Evolutionary conservation across 176 grass and related monocot species (phyloP), one percentile per base, ranked within the genome.

Genomic region (Eragrostis curvula): DNA sequence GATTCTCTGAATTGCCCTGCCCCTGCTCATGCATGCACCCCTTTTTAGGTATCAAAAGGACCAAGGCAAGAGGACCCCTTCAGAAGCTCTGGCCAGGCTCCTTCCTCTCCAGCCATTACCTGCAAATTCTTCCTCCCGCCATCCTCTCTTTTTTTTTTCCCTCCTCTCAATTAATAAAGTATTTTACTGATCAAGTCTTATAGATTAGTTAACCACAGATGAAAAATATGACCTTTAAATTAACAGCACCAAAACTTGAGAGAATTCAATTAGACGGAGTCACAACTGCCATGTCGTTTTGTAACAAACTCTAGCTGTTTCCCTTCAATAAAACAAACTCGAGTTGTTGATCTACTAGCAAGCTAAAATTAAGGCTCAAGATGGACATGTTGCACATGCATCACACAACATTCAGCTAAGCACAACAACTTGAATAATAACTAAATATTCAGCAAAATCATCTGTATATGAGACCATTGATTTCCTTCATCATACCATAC

Each of bases 11-110:
- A 87, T 73, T 72, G 73, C 24, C 12, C 29, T 60, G 71, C 27
- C n/a, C 45, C 43, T 49, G 76, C 48, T 72, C 63, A 85, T 78
- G 66, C 58, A 78, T 71, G 78, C 78, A 77, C 15, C 73, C 58
- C 66, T 60, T 89, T 89, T 68, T 82, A 86, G 73, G 83, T 41
- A 81, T 40, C 36, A 71, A 85, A 73, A 81, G 66, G 42, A 89
- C 72, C 71, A 66, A 44, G 47, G 72, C 66, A 89, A 77, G 78
- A 77, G 58, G 83, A 60, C 73, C 66, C 73, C 66, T 77, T 71
- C 81, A 72, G 71, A 89, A 85, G 71, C 56, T 65, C 70, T 46
- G 70, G 8, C 39, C 69, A 75, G 70, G 6, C 21, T 52, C 56
- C 47, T 85, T 58, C 78, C 65, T 45, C 82, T 85, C 87, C 43